Evolutionary conservation across 1,284 basidiomycete genomes (phyloP).

Genomic region (Ustanciosporium gigantosporum): DNA sequence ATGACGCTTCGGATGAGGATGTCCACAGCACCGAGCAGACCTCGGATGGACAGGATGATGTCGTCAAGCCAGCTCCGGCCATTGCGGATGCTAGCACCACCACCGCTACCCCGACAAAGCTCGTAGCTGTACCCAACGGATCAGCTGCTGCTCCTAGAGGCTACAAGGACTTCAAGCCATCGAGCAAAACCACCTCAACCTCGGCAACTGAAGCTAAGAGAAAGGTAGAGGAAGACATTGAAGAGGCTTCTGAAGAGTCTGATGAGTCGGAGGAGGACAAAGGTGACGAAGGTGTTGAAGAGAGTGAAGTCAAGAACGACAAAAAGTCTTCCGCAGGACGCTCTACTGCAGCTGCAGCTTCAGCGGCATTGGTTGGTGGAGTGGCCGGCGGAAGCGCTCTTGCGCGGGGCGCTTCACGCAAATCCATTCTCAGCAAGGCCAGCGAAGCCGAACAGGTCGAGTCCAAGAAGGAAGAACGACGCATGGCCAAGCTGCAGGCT

Average conservation of each 20-base stretch:
- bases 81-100: slow-evolving; percentile 7
- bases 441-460: background rate
- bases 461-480: background rate
- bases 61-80: slow-evolving; percentile 10
- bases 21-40: slow-evolving; percentile 26
- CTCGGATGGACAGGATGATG: slow-evolving; percentile 17
- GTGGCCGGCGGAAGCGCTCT: slow-evolving; percentile 1
- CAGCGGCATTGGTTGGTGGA: background rate
- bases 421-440: background rate
- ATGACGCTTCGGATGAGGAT: slow-evolving; percentile 12
- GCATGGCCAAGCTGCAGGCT: background rate
- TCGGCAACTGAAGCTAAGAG: too few species aligned
- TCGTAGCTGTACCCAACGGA: background rate
- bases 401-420: background rate
- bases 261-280: slow-evolving; percentile 8
- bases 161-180: slow-evolving; percentile 16
- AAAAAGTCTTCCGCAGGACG: background rate
- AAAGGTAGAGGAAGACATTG: too few species aligned
- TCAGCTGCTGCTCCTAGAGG: slow-evolving; percentile 10
- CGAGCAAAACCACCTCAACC: background rate
- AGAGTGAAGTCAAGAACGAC: slow-evolving; percentile 1
- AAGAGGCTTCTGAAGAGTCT: too few species aligned
- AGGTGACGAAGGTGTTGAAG: slow-evolving; percentile 3
- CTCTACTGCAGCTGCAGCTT: background rate
- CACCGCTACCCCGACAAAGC: too few species aligned